Evolutionary conservation across 2,329 filamentous ascomycete species (phyloP), one percentile per base, ranked within the genome.

Genomic region (Ceratocystis cacaofunesta): DNA sequence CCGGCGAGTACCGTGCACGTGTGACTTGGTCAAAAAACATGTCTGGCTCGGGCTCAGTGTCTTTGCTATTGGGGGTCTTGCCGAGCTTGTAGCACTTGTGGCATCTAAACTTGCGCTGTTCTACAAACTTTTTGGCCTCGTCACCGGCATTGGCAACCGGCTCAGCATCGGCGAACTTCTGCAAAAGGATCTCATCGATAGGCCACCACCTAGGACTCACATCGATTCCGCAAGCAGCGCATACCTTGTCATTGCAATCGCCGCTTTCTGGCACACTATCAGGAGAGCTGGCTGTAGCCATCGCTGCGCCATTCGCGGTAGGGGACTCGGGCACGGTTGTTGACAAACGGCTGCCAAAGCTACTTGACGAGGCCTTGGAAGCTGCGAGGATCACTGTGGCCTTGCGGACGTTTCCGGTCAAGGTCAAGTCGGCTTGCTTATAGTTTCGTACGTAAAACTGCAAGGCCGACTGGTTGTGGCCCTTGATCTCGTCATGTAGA

Each of bases 351-450:
- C 85, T 78, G 70, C 80, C 78, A 69, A 64, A 43, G 71, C 72
- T 1, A 69, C 64, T 8, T 67, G 76, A 73, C 62, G 68, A 74
- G 70, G 74, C 71, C 41, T 73, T 71, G 1, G 76, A 74, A 71
- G 75, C 76, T 15, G 32, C n/a, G 15, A 58, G 84, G 72, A 87
- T 82, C 52, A 94, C 81, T 67, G 90, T 94, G 25, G 94, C 92
- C 75, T 96, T 96, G 65, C 94, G 87, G 25, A 94, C 90, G 19
- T 92, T 96, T 32, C 94, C 94, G 1, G 92, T 96, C 70, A 96
- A 78, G 2, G 89, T 85, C 50, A 92, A 82, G 73, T 99, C 94
- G 7, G 94, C 92, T 75, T 97, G 92, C 75, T 99, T 99, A 78
- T 90, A 96, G 66, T 87, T 91, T 70, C 87, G 87, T 57, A 88